phyloP scores from a whole-genome alignment of 208 protist species.

The Leptomonas pyrrhocoris region DNA sequence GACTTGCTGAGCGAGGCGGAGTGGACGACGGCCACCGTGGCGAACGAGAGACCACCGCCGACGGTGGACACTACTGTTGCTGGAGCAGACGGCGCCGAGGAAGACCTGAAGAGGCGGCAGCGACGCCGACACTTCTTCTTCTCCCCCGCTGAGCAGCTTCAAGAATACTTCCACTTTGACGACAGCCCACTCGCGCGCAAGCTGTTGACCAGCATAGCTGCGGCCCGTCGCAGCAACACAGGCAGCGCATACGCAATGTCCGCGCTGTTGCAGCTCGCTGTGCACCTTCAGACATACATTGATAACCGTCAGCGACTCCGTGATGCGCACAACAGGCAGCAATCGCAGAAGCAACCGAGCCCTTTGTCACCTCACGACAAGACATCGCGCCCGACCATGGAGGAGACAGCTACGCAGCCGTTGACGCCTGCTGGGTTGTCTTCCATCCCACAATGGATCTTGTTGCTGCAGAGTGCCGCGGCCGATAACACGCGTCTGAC shows the following conservation, averaged over 20 bases:
- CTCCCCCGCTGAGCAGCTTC: slow-evolving; percentile 11
- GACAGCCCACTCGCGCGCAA: slow-evolving; percentile 29
- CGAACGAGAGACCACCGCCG: slow-evolving; percentile 1
- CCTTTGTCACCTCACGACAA: too few relatives aligned
- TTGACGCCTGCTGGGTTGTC: slow-evolving; percentile 43
- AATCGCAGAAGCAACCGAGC: too few relatives aligned
- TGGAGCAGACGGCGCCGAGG: not conserved
- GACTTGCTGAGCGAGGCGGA: slow-evolving; percentile 23
- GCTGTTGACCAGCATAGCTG: slow-evolving; percentile 16
- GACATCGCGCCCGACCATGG: not conserved
- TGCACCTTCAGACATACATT: slow-evolving; percentile 29
- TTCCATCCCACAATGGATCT: slow-evolving; percentile 56
- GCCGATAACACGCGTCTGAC: slow-evolving; percentile 47
- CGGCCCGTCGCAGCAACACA: slow-evolving; percentile 17
- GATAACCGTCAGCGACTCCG: not conserved
- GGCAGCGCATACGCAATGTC: slow-evolving; percentile 34
- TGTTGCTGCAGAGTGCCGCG: slow-evolving; percentile 42
- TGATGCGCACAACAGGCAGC: not conserved
- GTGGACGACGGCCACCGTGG: not conserved
- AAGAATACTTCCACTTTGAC: slow-evolving; percentile 39
- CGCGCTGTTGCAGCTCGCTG: slow-evolving; percentile 34
- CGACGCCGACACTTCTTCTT: not conserved
- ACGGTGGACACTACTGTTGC: slow-evolving; percentile 4
- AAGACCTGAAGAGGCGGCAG: not conserved
- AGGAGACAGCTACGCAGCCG: slow-evolving; percentile 16